phyloP scores from a whole-genome alignment of 352 stramenopile species.

The Phytophthora vignae region DNA sequence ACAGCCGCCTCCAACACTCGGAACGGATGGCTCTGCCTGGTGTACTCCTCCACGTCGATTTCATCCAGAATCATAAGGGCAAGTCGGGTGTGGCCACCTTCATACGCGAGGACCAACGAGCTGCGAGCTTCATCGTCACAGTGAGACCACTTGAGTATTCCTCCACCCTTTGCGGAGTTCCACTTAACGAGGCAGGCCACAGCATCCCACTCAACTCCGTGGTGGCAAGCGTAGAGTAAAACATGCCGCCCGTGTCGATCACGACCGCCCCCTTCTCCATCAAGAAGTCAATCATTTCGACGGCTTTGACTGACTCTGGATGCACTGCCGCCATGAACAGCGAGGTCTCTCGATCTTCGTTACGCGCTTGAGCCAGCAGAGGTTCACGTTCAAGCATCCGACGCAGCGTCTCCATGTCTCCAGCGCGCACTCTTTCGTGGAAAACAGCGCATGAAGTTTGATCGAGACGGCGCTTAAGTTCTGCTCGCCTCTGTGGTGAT shows the following conservation, averaged over 20 bases:
- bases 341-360: not conserved
- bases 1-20: conserved; percentile 26
- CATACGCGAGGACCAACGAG: conserved; percentile 21
- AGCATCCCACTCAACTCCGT: conserved; percentile 7
- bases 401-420: not conserved
- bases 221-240: conserved; percentile 17
- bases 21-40: conserved; percentile 31
- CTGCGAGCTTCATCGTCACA: conserved; percentile 8
- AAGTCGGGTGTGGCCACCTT: conserved; percentile 7
- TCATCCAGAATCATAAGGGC: conserved; percentile 15
- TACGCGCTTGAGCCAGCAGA: conserved; percentile 5
- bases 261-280: conserved; percentile 5
- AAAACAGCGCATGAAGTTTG: not conserved
- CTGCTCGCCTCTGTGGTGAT: not conserved
- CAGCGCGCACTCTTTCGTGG: not conserved
- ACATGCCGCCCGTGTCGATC: conserved; percentile 7
- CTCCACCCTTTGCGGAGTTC: conserved; percentile 3
- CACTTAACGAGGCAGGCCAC: not conserved
- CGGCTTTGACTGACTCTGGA: not conserved
- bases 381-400: conserved; percentile 2
- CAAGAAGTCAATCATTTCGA: conserved; percentile 10
- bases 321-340: conserved; percentile 23
- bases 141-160: conserved; percentile 15
- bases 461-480: not conserved
- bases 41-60: not conserved